Conservation (phyloP, 2,329 filamentous ascomycete species). For the Fusarium penzigii region DNA sequence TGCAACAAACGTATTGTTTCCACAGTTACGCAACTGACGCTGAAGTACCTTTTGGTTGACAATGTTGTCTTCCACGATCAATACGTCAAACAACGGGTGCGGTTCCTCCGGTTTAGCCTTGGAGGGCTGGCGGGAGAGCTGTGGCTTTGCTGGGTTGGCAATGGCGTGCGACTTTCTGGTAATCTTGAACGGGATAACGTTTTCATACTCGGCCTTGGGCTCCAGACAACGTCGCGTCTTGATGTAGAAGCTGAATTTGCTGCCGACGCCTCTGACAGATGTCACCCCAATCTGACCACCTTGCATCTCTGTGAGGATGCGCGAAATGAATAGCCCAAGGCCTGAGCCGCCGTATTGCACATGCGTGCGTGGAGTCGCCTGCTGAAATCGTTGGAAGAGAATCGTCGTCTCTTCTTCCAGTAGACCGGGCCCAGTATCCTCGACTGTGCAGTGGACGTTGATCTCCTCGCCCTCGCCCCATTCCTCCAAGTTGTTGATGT, state of each 20-base stretch:
- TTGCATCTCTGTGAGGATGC: slow-evolving; percentile 74
- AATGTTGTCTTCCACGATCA: slow-evolving; percentile 69
- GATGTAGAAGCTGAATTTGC: slow-evolving; percentile 77
- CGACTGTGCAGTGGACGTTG: slow-evolving; percentile 71
- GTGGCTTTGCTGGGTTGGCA: slow-evolving; percentile 15
- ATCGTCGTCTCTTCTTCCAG: slow-evolving; percentile 65
- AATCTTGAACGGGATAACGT: slow-evolving; percentile 39
- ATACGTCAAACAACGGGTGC: slow-evolving; percentile 50
- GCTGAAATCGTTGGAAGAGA: slow-evolving; percentile 68
- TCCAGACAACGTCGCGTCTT: slow-evolving; percentile 60
- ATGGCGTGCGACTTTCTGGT: slow-evolving; percentile 30
- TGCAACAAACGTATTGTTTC: slow-evolving; percentile 62
- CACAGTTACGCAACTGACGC: slow-evolving; percentile 60
- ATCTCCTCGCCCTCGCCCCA: slow-evolving; percentile 74
- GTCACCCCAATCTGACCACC: slow-evolving; percentile 76
- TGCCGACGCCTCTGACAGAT: slow-evolving; percentile 66
- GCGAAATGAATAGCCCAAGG: slow-evolving; percentile 73
- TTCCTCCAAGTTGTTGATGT: slow-evolving; percentile 56
- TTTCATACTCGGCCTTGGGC: slow-evolving; percentile 40
- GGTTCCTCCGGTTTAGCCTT: slow-evolving; percentile 13
- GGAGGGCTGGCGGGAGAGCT: slow-evolving; percentile 18
- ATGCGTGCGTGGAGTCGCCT: slow-evolving; percentile 68
- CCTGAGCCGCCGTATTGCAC: slow-evolving; percentile 73
- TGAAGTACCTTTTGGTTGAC: slow-evolving; percentile 67
- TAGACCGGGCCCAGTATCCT: slow-evolving; percentile 70